These are phyloP conservation scores for Naumovozyma baii DNA, from an alignment of 805 yeast genomes.

Conservation along the genomic window DNA sequence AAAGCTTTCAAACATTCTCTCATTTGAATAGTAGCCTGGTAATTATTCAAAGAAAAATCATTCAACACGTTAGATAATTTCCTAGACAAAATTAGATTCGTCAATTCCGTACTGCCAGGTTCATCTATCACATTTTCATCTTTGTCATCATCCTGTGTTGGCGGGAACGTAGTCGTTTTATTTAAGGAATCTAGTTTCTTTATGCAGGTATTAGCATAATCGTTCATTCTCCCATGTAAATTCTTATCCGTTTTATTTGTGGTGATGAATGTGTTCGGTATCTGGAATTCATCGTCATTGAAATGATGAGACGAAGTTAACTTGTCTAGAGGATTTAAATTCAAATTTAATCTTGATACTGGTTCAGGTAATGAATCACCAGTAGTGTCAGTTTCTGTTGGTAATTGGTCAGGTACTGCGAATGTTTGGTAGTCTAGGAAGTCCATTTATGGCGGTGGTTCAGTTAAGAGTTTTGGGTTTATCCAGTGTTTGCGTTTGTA, in stretches of 20 bases:
- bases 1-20: conserved; percentile 30
- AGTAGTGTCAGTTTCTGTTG: conserved; percentile 8
- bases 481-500: no score
- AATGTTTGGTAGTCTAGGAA: conserved; percentile 42
- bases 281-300: not conserved
- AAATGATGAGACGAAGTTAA: not conserved
- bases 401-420: conserved; percentile 20
- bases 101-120: conserved; percentile 12
- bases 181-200: conserved; percentile 2
- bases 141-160: not conserved
- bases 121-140: not conserved
- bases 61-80: conserved; percentile 31
- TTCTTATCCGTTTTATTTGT: not conserved
- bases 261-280: not conserved
- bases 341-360: conserved; percentile 16
- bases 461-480: no score
- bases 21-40: conserved; percentile 24
- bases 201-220: conserved; percentile 13
- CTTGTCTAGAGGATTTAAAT: not conserved
- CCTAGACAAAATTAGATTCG: conserved; percentile 24
- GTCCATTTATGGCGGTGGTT: conserved; percentile 24
- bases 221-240: conserved; percentile 16
- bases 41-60: conserved; percentile 21
- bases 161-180: not conserved
- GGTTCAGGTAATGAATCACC: conserved; percentile 21